Conservation (phyloP, 805 yeast species). For the Wickerhamiella qilinensis region DNA sequence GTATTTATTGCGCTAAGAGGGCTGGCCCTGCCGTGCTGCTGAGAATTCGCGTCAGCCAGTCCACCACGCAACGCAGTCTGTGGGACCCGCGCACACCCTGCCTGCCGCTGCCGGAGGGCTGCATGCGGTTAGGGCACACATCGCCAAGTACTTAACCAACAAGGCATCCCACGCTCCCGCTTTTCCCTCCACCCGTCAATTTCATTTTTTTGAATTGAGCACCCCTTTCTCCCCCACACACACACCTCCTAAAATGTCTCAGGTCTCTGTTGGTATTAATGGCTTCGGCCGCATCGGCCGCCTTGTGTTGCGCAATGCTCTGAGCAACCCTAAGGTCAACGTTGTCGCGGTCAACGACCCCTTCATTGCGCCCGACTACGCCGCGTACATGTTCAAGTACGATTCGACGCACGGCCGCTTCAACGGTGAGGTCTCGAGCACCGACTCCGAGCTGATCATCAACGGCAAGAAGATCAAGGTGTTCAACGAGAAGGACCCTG, state of each 20-base stretch:
- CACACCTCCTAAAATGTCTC: conserved; percentile 18
- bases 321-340: conserved; percentile 55
- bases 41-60: too few relatives aligned
- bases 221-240: too few relatives aligned
- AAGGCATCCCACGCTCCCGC: too few relatives aligned
- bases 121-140: too few relatives aligned
- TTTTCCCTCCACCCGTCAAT: too few relatives aligned
- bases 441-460: conserved; percentile 45
- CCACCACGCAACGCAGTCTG: too few relatives aligned
- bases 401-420: conserved; percentile 84
- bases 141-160: too few relatives aligned
- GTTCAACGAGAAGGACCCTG: conserved; percentile 74
- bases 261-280: conserved; percentile 67
- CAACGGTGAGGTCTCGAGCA: conserved; percentile 53
- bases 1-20: too few relatives aligned
- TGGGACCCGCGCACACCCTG: too few relatives aligned
- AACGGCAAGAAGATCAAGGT: conserved; percentile 52
- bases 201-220: too few relatives aligned
- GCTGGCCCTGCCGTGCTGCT: too few relatives aligned
- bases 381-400: conserved; percentile 90
- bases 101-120: too few relatives aligned
- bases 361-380: conserved; percentile 76
- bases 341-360: conserved; percentile 87
- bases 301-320: conserved; percentile 68
- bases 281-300: conserved; percentile 94